Evolutionary conservation across 2,329 filamentous ascomycete genomes (phyloP).

Genomic region (Fusarium sp.): DNA sequence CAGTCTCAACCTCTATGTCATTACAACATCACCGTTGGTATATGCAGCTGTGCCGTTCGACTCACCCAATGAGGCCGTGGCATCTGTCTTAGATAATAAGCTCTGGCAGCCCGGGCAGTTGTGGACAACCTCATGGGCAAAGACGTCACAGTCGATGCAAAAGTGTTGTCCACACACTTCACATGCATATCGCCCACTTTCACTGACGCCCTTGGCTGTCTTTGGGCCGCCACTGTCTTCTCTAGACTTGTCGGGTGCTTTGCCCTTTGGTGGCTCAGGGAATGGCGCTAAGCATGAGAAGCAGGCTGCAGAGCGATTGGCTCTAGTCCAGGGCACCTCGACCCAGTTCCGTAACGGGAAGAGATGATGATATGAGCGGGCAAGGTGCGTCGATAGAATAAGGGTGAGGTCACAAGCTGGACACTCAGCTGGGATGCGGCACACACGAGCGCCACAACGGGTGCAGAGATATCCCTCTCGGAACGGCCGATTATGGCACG

Average conservation of each 20-base stretch:
- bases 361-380: slow-evolving; percentile 90
- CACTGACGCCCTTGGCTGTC: slow-evolving; percentile 72
- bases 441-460: slow-evolving; percentile 87
- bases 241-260: slow-evolving; percentile 31
- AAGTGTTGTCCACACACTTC: slow-evolving; percentile 89
- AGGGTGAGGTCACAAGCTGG: slow-evolving; percentile 90
- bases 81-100: slow-evolving; percentile 42
- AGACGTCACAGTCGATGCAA: slow-evolving; percentile 97
- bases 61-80: slow-evolving; percentile 27
- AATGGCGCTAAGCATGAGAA: slow-evolving; percentile 81
- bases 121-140: slow-evolving; percentile 91
- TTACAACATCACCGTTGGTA: slow-evolving; percentile 54
- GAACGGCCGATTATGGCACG: slow-evolving; percentile 85
- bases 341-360: slow-evolving; percentile 91
- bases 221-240: slow-evolving; percentile 33
- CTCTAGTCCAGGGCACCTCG: slow-evolving; percentile 84
- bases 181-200: slow-evolving; percentile 89
- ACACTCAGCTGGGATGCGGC: slow-evolving; percentile 87
- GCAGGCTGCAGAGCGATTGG: slow-evolving; percentile 70
- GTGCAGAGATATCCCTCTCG: slow-evolving; percentile 91
- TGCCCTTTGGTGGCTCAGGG: slow-evolving; percentile 55
- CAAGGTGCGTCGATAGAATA: slow-evolving; percentile 91
- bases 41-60: slow-evolving; percentile 44
- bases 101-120: slow-evolving; percentile 92
- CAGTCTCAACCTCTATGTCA: slow-evolving; percentile 36